phyloP scores from a whole-genome alignment of 169 alveolate species.

The Cryptosporidium tyzzeri region DNA sequence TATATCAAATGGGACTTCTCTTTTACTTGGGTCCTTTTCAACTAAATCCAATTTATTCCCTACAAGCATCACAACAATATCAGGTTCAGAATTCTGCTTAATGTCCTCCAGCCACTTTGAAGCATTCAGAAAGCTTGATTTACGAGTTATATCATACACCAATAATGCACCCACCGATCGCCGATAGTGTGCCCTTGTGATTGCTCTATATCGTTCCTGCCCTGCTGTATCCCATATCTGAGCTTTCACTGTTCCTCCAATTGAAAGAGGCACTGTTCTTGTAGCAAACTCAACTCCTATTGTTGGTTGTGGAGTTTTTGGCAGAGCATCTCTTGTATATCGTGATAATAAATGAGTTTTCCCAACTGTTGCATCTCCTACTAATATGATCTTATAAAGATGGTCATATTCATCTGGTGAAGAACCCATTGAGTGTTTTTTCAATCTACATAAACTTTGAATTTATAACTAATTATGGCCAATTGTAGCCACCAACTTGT shows the following conservation, averaged over 20 bases:
- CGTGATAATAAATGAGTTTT: constrained; percentile 94
- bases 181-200: constrained; percentile 94
- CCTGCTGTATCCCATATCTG: constrained; percentile 96
- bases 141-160: constrained; percentile 94
- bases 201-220: constrained; percentile 94
- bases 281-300: constrained; percentile 99
- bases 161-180: constrained; percentile 96
- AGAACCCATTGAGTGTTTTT: constrained; percentile 41
- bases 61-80: constrained; percentile 96
- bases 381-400: constrained; percentile 91
- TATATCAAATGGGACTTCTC: constrained; percentile 88
- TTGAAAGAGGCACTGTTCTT: constrained; percentile 94
- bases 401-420: constrained; percentile 87
- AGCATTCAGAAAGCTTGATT: constrained; percentile 90
- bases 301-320: constrained; percentile 96
- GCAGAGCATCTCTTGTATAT: constrained; percentile 94
- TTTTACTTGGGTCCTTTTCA: constrained; percentile 87
- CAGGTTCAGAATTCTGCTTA: constrained; percentile 97
- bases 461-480: neutral
- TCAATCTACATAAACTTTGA: constrained; percentile 7
- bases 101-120: constrained; percentile 95
- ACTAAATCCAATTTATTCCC: constrained; percentile 98
- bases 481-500: neutral
- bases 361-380: constrained; percentile 98
- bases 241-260: constrained; percentile 96